Evolutionary conservation across 2,329 filamentous ascomycete genomes (phyloP).

Genomic region (Fusarium odoratissimum): DNA sequence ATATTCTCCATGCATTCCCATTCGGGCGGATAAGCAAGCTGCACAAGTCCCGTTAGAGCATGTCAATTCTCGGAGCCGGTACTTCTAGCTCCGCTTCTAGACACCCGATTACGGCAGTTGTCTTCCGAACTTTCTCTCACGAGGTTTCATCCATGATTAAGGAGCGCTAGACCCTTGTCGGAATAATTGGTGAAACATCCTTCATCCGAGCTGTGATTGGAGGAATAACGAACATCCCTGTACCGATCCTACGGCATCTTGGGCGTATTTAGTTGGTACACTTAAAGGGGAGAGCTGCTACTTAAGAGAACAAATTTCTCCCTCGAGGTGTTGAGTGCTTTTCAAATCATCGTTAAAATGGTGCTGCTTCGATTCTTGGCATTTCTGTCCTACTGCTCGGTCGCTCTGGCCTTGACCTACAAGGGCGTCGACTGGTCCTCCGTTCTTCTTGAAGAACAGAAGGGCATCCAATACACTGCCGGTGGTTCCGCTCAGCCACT

Average conservation of each 20-base stretch:
- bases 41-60: neutral
- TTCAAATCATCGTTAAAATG: constrained; percentile 35
- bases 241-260: neutral
- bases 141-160: constrained; percentile 21
- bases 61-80: neutral
- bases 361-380: constrained; percentile 13
- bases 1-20: neutral
- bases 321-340: no score
- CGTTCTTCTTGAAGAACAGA: constrained; percentile 69
- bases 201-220: neutral
- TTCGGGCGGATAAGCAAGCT: neutral
- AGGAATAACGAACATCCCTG: constrained; percentile 14
- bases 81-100: neutral
- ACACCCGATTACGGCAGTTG: neutral
- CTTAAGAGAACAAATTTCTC: constrained; percentile 15
- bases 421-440: constrained; percentile 80
- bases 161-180: constrained; percentile 2
- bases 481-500: constrained; percentile 64
- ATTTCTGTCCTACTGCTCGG: constrained; percentile 28
- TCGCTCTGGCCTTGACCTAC: constrained; percentile 64
- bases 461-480: constrained; percentile 71
- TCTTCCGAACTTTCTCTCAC: neutral
- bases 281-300: no score
- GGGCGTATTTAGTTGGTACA: no score
- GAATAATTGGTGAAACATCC: constrained; percentile 8